Conservation (phyloP, 495 filamentous ascomycete species). For the Penicillium maclennaniae region DNA sequence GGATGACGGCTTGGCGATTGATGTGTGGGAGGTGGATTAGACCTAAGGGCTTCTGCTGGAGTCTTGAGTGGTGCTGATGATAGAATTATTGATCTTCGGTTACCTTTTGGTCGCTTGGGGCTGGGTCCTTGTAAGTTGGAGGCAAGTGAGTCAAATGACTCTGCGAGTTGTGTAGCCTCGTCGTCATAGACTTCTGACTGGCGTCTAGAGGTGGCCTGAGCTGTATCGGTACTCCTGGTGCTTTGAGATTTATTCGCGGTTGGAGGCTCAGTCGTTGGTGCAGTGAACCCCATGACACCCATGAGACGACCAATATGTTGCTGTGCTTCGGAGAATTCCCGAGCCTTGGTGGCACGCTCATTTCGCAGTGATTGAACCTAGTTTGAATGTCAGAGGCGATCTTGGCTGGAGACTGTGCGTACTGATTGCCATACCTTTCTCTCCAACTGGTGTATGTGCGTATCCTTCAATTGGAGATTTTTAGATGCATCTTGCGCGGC, state of each 20-base stretch:
- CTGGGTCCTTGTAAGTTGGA: slow-evolving; percentile 19
- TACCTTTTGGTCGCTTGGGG: slow-evolving; percentile 31
- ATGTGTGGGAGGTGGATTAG: background rate
- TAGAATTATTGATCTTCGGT: slow-evolving; percentile 1
- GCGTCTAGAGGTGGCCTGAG: slow-evolving; percentile 8
- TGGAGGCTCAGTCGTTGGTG: slow-evolving; percentile 19
- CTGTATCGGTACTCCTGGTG: slow-evolving; percentile 10
- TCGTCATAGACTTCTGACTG: slow-evolving; percentile 18
- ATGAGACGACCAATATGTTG: slow-evolving; percentile 47
- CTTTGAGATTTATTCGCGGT: slow-evolving; percentile 21
- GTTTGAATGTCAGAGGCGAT: background rate
- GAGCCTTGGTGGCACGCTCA: slow-evolving; percentile 41
- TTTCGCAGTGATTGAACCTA: slow-evolving; percentile 40
- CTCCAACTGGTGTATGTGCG: slow-evolving; percentile 36
- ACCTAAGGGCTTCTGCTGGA: background rate
- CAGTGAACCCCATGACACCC: slow-evolving; percentile 44
- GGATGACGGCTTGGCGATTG: slow-evolving; percentile 6
- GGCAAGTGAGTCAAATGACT: slow-evolving; percentile 21
- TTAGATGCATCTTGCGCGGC: slow-evolving; percentile 23
- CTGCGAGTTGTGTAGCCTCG: slow-evolving; percentile 14
- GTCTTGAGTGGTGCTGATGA: slow-evolving; percentile 2
- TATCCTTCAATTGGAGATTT: slow-evolving; percentile 34
- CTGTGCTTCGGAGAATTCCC: slow-evolving; percentile 48
- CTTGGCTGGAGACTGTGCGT: too few relatives aligned
- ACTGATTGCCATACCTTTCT: slow-evolving; percentile 25